Conservation (phyloP, 306 rosid genomes). For the Castanea crenata region DNA sequence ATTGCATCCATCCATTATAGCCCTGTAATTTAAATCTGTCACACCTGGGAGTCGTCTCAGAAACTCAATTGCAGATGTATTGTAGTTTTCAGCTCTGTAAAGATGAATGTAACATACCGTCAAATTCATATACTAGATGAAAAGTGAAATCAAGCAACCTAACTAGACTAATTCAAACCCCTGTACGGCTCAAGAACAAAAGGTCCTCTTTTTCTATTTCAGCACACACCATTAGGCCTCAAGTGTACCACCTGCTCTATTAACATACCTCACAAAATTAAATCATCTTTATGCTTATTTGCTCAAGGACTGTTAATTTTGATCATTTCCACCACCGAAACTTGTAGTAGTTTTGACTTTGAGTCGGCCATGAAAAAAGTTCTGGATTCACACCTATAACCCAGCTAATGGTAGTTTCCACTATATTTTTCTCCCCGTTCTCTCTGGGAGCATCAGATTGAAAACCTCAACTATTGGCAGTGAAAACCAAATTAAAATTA, state of each 20-base stretch:
- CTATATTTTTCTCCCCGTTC: background rate
- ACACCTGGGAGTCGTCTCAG: slow-evolving; percentile 94
- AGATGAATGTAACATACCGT: background rate
- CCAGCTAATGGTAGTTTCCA: background rate
- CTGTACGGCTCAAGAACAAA: background rate
- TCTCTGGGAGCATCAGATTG: background rate
- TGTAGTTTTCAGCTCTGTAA: slow-evolving; percentile 90
- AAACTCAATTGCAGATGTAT: slow-evolving; percentile 90
- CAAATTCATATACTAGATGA: slow-evolving; percentile 7
- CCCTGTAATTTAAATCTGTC: slow-evolving; percentile 82
- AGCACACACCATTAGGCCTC: background rate
- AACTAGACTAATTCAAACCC: background rate
- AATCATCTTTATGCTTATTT: background rate
- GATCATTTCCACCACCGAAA: background rate
- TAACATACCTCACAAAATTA: background rate
- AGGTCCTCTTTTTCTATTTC: background rate
- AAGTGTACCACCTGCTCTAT: background rate
- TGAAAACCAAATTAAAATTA: background rate
- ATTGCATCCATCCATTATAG: slow-evolving; percentile 83
- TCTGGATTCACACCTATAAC: background rate
- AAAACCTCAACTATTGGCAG: background rate
- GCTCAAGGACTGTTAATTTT: background rate
- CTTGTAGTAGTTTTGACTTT: background rate
- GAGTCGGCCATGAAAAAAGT: background rate
- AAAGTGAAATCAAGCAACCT: slow-evolving; percentile 12